Conservation (phyloP, 192 early-diverging fungal genomes). For the Coemansia umbellata region DNA sequence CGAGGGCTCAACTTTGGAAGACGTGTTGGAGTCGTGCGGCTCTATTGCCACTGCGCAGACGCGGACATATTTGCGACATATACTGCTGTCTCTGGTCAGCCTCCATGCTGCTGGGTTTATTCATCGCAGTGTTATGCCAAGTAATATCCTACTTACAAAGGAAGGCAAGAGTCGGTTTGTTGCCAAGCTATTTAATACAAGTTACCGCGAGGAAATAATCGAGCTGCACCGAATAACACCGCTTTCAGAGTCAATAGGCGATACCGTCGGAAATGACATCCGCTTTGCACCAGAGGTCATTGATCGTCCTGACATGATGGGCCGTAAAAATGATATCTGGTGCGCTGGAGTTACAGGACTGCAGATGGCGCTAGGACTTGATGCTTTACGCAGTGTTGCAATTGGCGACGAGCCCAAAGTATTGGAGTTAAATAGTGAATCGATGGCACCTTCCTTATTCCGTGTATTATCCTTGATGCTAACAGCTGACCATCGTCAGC, state of each 20-base stretch:
- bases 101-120: conserved; percentile 65
- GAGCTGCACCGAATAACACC: conserved; percentile 47
- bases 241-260: conserved; percentile 27
- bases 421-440: conserved; percentile 42
- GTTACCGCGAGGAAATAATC: conserved; percentile 60
- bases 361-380: conserved; percentile 68
- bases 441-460: conserved; percentile 52
- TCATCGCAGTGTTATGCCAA: conserved; percentile 53
- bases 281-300: conserved; percentile 61
- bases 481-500: conserved; percentile 62
- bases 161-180: conserved; percentile 21
- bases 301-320: conserved; percentile 59
- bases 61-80: conserved; percentile 62
- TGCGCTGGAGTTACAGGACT: conserved; percentile 62
- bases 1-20: conserved; percentile 54
- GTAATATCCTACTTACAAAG: conserved; percentile 33
- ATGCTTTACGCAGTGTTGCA: conserved; percentile 48
- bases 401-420: conserved; percentile 53
- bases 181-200: conserved; percentile 62
- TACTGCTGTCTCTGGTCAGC: conserved; percentile 59
- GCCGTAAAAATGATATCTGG: conserved; percentile 75
- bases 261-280: conserved; percentile 28
- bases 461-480: conserved; percentile 59
- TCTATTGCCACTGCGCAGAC: conserved; percentile 54
- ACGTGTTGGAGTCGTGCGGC: conserved; percentile 64